These are phyloP conservation scores for Nepenthes mirabilis DNA, from an alignment of 148 eudicot genomes.

Conservation along the genomic window DNA sequence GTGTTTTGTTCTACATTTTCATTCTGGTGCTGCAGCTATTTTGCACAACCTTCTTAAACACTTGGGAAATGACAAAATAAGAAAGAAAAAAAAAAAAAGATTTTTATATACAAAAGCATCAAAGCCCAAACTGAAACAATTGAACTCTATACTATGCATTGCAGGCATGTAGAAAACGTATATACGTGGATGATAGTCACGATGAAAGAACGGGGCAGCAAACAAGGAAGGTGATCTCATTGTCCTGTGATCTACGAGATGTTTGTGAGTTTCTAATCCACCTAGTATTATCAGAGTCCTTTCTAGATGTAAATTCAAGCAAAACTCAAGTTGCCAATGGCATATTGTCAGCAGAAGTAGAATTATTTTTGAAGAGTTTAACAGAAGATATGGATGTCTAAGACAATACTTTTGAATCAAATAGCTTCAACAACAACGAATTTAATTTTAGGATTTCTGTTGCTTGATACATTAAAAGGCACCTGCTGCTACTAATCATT, in stretches of 20 bases:
- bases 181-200: conserved; percentile 22
- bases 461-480: no score
- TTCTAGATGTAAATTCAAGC: conserved; percentile 6
- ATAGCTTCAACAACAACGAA: neutral
- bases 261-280: conserved; percentile 38
- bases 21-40: no score
- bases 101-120: neutral
- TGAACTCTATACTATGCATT: neutral
- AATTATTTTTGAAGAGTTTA: conserved; percentile 32
- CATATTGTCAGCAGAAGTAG: conserved; percentile 54
- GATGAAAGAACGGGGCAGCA: conserved; percentile 25
- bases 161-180: conserved; percentile 54
- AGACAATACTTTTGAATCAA: neutral
- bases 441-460: no score
- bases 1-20: no score
- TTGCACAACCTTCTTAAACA: no score
- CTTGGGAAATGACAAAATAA: no score
- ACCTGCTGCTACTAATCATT: no score
- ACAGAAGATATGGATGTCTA: conserved; percentile 23
- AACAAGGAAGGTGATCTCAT: conserved; percentile 16
- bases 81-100: no score
- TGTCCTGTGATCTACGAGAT: conserved; percentile 32
- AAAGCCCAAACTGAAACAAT: neutral
- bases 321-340: conserved; percentile 10
- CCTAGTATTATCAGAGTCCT: conserved; percentile 30